These are phyloP conservation scores for Boletales sp. DNA, from an alignment of 768 basidiomycete species.

Conservation along the genomic window DNA sequence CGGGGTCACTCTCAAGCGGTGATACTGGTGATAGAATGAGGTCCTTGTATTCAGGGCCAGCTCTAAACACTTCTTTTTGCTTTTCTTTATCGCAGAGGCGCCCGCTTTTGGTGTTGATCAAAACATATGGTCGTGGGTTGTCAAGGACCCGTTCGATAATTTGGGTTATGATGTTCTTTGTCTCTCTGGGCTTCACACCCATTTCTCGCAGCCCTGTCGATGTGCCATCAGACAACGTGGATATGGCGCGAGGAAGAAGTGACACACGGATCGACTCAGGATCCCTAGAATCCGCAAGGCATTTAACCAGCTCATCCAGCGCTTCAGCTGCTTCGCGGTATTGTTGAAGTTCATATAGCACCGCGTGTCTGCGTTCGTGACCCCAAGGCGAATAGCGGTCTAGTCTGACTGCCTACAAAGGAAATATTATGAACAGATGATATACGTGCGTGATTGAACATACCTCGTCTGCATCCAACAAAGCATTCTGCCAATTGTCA, in stretches of 20 bases:
- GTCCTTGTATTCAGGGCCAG: constrained; percentile 7
- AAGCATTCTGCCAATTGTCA: constrained; percentile 1
- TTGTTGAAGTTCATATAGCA: neutral
- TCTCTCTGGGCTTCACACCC: constrained; percentile 4
- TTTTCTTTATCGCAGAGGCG: constrained; percentile 10
- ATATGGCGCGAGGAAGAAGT: neutral
- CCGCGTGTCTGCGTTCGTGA: constrained; percentile 11
- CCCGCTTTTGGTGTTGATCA: constrained; percentile 15
- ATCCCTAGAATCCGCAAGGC: constrained; percentile 2
- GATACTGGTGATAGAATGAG: constrained; percentile 9
- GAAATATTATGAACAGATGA: neutral
- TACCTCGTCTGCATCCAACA: constrained; percentile 17
- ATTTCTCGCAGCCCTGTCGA: constrained; percentile 5
- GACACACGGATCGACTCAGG: constrained; percentile 1
- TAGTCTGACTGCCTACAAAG: constrained; percentile 11
- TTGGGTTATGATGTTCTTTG: neutral
- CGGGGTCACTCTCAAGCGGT: neutral
- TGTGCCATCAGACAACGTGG: neutral
- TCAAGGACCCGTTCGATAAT: neutral
- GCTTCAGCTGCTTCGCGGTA: constrained; percentile 16
- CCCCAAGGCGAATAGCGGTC: constrained; percentile 15
- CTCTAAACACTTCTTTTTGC: constrained; percentile 9
- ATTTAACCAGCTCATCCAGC: constrained; percentile 1
- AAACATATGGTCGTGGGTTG: constrained; percentile 5
- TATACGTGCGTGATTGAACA: neutral